Percentiles rank a stretch among this genome's conserved stretches.
Evolutionary conservation across 2,329 filamentous ascomycete species (phyloP).

Genomic region (Pseudocercospora vitis): DNA sequence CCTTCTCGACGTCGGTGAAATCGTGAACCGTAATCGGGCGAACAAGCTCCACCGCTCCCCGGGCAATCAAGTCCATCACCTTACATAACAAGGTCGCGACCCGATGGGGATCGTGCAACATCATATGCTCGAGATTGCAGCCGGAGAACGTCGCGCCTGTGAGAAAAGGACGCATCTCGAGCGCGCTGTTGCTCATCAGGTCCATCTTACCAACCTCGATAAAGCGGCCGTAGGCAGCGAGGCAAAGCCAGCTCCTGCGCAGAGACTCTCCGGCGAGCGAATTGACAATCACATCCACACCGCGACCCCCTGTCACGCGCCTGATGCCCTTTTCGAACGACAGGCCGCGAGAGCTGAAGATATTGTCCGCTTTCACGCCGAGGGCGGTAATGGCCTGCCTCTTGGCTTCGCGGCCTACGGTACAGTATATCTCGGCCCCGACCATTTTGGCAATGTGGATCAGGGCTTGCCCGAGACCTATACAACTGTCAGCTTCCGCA

Average conservation of each 20-base stretch:
- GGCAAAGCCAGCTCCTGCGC: background rate
- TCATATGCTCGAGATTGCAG: background rate
- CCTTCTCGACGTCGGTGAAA: constrained; percentile 14
- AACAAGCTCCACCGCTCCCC: constrained; percentile 11
- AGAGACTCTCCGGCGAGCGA: background rate
- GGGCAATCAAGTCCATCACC: background rate
- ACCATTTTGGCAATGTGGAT: constrained; percentile 30
- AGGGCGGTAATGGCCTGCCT: constrained; percentile 22
- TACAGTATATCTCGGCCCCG: constrained; percentile 33
- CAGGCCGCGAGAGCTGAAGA: background rate
- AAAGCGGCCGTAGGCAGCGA: background rate
- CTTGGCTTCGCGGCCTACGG: constrained; percentile 33
- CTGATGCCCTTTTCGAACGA: background rate
- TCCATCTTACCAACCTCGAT: background rate
- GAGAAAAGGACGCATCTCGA: background rate
- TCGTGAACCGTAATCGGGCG: constrained; percentile 12
- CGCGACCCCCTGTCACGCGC: background rate
- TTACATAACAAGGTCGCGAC: too few relatives aligned
- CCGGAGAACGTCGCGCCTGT: background rate
- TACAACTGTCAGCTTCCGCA: too few relatives aligned
- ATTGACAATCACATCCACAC: background rate
- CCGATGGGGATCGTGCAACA: background rate
- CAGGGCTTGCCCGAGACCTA: constrained; percentile 35
- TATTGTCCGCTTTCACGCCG: background rate
- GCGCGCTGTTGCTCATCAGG: background rate